phyloP scores from a whole-genome alignment of 345 rosid genomes.

The thale cress (Arabidopsis thaliana) region TAIR10.1 NC_003070.9:9206001-9206500 shows the following conservation, averaged over 20 bases:
- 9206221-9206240: slow-evolving; percentile 12
- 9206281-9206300: background rate
- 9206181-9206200: background rate
- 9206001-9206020: slow-evolving; percentile 54
- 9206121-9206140: slow-evolving; percentile 5
- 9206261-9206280: background rate
- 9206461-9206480: slow-evolving; percentile 92
- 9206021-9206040: slow-evolving; percentile 49
- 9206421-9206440: background rate
- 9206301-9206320: background rate
- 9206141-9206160: slow-evolving; percentile 20
- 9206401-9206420: no score
- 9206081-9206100: slow-evolving; percentile 44
- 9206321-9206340: background rate
- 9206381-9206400: no score
- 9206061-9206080: slow-evolving; percentile 53
- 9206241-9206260: slow-evolving; percentile 7
- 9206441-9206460: slow-evolving; percentile 65
- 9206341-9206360: no score
- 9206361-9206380: background rate
- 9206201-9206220: background rate
- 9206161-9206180: slow-evolving; percentile 14
- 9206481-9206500: slow-evolving; percentile 92
- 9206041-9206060: slow-evolving; percentile 51
- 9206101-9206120: background rate